phyloP scores from a whole-genome alignment of 2,329 filamentous ascomycete genomes.

The Biscogniauxia mediterranea region DNA sequence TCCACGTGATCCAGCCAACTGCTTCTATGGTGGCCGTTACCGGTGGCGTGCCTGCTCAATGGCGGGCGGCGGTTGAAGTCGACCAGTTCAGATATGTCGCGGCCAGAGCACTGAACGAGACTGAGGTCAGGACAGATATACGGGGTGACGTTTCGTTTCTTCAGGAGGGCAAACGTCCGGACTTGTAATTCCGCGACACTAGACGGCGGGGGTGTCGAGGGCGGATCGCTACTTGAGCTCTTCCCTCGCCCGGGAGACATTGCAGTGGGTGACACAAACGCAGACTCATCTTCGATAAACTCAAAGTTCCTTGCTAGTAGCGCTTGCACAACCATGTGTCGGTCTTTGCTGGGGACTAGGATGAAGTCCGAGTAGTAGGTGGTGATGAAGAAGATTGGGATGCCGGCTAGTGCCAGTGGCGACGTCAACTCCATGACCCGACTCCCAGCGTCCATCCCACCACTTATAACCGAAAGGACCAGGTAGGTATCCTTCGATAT shows the following conservation, averaged over 20 bases:
- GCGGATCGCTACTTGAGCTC: slow-evolving; percentile 42
- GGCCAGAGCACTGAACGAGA: slow-evolving; percentile 79
- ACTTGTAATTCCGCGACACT: slow-evolving; percentile 76
- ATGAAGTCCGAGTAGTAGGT: slow-evolving; percentile 99
- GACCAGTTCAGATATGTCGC: slow-evolving; percentile 44
- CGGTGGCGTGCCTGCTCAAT: slow-evolving; percentile 38
- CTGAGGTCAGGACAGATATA: slow-evolving; percentile 66
- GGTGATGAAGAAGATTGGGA: slow-evolving; percentile 97
- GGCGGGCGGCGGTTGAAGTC: slow-evolving; percentile 35
- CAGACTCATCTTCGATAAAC: slow-evolving; percentile 71
- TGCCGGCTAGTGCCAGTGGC: slow-evolving; percentile 85
- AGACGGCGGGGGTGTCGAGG: slow-evolving; percentile 73
- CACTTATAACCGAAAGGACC: slow-evolving; percentile 84
- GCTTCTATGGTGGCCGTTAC: slow-evolving; percentile 34
- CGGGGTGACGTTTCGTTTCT: slow-evolving; percentile 71
- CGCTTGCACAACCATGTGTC: slow-evolving; percentile 71
- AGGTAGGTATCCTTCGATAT: slow-evolving; percentile 83
- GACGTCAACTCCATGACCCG: slow-evolving; percentile 89
- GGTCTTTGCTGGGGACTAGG: slow-evolving; percentile 75
- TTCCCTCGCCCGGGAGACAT: slow-evolving; percentile 38
- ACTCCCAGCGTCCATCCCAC: slow-evolving; percentile 86
- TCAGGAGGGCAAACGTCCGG: slow-evolving; percentile 82
- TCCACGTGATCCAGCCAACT: slow-evolving; percentile 62
- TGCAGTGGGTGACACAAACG: slow-evolving; percentile 56
- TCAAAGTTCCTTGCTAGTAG: slow-evolving; percentile 79